These are phyloP conservation scores for Suhomyces sp. DNA, from an alignment of 805 yeast genomes.

Conservation along the genomic window DNA sequence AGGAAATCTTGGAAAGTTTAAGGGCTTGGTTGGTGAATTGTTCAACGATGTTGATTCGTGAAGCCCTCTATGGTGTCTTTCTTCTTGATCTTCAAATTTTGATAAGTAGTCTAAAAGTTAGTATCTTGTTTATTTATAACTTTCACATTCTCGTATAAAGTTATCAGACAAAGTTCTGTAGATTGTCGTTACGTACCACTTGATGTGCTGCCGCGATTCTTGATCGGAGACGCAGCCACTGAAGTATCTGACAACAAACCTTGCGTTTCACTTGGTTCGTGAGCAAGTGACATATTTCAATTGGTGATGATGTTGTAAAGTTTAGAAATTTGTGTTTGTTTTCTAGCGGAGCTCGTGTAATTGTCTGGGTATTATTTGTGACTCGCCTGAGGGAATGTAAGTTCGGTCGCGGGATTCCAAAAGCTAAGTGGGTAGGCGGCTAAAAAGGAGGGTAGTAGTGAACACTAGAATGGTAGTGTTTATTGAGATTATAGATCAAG, in stretches of 20 bases:
- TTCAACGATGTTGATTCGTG: constrained; percentile 11
- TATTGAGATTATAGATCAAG: neutral
- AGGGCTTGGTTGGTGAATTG: constrained; percentile 33
- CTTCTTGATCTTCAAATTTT: neutral
- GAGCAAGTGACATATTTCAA: neutral
- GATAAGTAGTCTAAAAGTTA: neutral
- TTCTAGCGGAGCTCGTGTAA: neutral
- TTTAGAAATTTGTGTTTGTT: neutral
- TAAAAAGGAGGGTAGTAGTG: neutral
- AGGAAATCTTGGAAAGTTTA: constrained; percentile 22
- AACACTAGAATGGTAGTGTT: neutral
- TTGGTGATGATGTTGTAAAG: neutral
- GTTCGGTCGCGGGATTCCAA: neutral
- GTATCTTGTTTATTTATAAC: neutral
- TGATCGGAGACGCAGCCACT: neutral
- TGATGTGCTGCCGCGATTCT: neutral
- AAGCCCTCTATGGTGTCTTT: neutral
- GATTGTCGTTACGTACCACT: neutral
- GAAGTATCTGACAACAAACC: neutral
- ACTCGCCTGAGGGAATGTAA: neutral
- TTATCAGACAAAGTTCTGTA: neutral
- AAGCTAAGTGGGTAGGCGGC: neutral
- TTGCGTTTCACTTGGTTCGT: neutral
- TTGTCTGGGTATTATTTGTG: neutral
- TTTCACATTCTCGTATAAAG: neutral